These are phyloP conservation scores for Phaeophleospora eucalypticola DNA, from an alignment of 2,329 filamentous ascomycete species.

Conservation along the genomic window DNA sequence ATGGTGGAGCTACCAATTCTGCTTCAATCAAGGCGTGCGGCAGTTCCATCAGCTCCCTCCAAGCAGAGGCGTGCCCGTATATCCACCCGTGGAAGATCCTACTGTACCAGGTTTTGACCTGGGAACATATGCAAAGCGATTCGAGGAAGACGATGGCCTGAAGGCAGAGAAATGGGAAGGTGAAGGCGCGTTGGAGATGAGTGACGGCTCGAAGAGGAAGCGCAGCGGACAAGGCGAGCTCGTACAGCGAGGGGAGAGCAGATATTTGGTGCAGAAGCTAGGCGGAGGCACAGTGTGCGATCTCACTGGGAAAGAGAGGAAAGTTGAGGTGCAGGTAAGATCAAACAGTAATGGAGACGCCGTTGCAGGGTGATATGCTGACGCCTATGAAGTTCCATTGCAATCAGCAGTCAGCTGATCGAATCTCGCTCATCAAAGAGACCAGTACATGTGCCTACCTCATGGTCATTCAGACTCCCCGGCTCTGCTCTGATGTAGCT, in stretches of 20 bases:
- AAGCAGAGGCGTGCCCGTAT: constrained; percentile 60
- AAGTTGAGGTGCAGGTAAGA: constrained; percentile 70
- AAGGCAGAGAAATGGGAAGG: constrained; percentile 23
- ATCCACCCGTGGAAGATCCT: constrained; percentile 72
- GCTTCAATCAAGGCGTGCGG: constrained; percentile 79
- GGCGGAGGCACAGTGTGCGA: constrained; percentile 80
- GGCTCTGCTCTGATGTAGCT: constrained; percentile 80
- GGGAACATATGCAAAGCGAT: constrained; percentile 52
- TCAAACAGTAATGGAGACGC: not conserved
- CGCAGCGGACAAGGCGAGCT: constrained; percentile 46
- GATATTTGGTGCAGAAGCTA: constrained; percentile 80
- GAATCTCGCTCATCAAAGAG: constrained; percentile 91
- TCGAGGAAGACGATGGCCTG: constrained; percentile 29
- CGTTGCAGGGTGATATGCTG: not conserved
- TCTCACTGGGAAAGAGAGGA: constrained; percentile 73
- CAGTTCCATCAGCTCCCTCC: constrained; percentile 84
- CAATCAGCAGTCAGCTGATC: constrained; percentile 68
- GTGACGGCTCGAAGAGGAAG: constrained; percentile 26
- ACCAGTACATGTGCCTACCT: constrained; percentile 85
- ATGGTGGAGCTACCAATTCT: constrained; percentile 97
- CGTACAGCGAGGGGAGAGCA: constrained; percentile 75
- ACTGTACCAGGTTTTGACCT: constrained; percentile 72
- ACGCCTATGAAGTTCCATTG: constrained; percentile 59
- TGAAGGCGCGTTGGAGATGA: constrained; percentile 28
- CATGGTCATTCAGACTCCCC: constrained; percentile 87